Evolutionary conservation across 2,329 filamentous ascomycete genomes (phyloP).

Genomic region (Aspergillus floridensis): DNA sequence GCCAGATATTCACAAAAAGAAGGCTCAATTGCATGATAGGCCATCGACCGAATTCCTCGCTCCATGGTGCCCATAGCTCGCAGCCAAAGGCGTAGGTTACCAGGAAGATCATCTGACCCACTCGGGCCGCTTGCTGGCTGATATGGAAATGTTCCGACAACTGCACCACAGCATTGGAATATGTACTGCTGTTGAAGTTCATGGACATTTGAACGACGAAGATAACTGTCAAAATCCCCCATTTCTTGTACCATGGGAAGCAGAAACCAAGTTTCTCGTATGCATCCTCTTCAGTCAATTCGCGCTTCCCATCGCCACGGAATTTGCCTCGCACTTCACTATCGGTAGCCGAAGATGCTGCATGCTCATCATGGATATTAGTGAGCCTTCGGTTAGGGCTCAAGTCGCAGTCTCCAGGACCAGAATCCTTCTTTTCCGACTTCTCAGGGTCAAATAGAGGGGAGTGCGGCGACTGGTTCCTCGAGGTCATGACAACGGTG

Average conservation of each 20-base stretch:
- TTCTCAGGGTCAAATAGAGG: background rate
- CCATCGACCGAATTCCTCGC: slow-evolving; percentile 77
- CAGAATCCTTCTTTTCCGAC: slow-evolving; percentile 4
- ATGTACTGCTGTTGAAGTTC: slow-evolving; percentile 75
- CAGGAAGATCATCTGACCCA: slow-evolving; percentile 74
- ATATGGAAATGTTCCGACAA: slow-evolving; percentile 66
- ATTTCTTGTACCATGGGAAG: slow-evolving; percentile 62
- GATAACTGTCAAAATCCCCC: slow-evolving; percentile 68
- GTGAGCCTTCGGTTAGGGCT: slow-evolving; percentile 10
- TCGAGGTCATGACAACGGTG: background rate
- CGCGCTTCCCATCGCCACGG: slow-evolving; percentile 27
- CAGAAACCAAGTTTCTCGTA: slow-evolving; percentile 62
- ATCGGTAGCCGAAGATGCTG: slow-evolving; percentile 14
- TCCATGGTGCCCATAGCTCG: slow-evolving; percentile 84
- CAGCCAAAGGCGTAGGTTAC: slow-evolving; percentile 81
- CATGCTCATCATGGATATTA: slow-evolving; percentile 17
- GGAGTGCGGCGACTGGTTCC: background rate
- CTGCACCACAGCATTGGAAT: slow-evolving; percentile 66
- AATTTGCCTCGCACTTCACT: slow-evolving; percentile 13
- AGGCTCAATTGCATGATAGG: slow-evolving; percentile 71
- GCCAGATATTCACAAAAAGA: slow-evolving; percentile 74
- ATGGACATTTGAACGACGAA: slow-evolving; percentile 73
- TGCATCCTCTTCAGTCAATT: slow-evolving; percentile 56
- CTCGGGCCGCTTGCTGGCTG: slow-evolving; percentile 64
- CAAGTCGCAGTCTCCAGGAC: background rate